A percentile compares a stretch with the other conserved stretches of the same genome.
phyloP scores from a whole-genome alignment of 2,329 filamentous ascomycete genomes.

The Lachnellula occidentalis region DNA sequence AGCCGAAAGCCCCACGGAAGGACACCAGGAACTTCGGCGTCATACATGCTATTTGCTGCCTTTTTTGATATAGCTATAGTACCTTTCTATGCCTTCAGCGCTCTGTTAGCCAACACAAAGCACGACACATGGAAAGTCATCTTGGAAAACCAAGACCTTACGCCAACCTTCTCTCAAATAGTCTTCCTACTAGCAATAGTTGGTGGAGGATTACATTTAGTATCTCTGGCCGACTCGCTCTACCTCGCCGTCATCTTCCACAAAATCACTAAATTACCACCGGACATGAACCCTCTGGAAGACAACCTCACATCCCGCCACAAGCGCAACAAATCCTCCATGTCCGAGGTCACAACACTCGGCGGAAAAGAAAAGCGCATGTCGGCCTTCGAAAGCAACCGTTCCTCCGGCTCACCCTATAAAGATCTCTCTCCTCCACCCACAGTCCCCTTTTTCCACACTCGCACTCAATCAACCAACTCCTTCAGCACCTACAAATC shows the following conservation, averaged over 20 bases:
- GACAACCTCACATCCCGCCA: constrained; percentile 77
- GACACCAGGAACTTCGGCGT: constrained; percentile 73
- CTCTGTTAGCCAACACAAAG: constrained; percentile 38
- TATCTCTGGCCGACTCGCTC: constrained; percentile 65
- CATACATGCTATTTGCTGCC: constrained; percentile 81
- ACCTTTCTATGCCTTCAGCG: constrained; percentile 52
- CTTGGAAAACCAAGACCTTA: constrained; percentile 49
- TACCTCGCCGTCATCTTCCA: constrained; percentile 77
- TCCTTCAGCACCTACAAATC: constrained; percentile 48
- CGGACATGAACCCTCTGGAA: constrained; percentile 93
- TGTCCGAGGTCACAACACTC: constrained; percentile 22
- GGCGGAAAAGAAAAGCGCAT: constrained; percentile 56
- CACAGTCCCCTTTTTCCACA: constrained; percentile 75
- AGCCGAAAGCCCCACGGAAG: constrained; percentile 63
- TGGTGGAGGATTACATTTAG: constrained; percentile 61
- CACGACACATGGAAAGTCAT: constrained; percentile 59
- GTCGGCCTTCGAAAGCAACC: constrained; percentile 40
- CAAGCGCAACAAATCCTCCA: constrained; percentile 63
- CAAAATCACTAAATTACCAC: constrained; percentile 74
- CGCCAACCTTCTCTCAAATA: constrained; percentile 56
- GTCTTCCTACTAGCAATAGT: constrained; percentile 64
- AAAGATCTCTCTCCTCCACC: constrained; percentile 44
- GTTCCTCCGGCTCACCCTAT: constrained; percentile 40
- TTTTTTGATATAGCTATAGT: constrained; percentile 59
- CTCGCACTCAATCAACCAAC: constrained; percentile 58